Percentiles rank a stretch among this genome's conserved stretches.
Conservation (phyloP, 2,329 filamentous ascomycete species). For the Pseudogymnoascus sp. region DNA sequence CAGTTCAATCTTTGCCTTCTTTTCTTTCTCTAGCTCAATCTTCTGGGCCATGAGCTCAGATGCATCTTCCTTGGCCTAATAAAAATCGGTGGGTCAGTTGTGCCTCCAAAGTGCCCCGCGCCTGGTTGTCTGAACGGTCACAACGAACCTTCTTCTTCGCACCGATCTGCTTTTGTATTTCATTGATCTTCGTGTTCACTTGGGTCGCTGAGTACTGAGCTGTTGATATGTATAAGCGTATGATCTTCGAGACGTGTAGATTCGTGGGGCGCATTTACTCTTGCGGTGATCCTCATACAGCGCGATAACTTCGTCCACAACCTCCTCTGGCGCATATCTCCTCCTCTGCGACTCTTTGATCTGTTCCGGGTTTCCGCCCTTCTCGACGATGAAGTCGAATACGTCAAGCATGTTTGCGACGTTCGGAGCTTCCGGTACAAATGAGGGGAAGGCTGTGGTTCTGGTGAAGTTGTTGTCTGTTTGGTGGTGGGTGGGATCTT, state of each 20-base stretch:
- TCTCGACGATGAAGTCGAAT: conserved; percentile 73
- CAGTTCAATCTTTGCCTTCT: conserved; percentile 69
- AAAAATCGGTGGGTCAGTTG: conserved; percentile 8
- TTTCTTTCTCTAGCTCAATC: conserved; percentile 68
- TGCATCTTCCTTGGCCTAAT: conserved; percentile 76
- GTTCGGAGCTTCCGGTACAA: conserved; percentile 7
- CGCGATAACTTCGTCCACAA: conserved; percentile 84
- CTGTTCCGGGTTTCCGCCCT: conserved; percentile 83
- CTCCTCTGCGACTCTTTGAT: conserved; percentile 87
- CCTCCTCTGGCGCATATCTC: conserved; percentile 71
- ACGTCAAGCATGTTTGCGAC: conserved; percentile 62
- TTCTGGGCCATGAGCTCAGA: conserved; percentile 75
- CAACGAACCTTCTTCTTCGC: conserved; percentile 74
- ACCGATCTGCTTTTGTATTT: conserved; percentile 82
- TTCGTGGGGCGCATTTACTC: conserved; percentile 43
- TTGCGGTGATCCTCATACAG: conserved; percentile 80
- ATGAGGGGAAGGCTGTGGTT: neutral
- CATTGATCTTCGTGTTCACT: conserved; percentile 79
- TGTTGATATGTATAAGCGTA: conserved; percentile 28
- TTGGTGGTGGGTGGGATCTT: conserved; percentile 8
- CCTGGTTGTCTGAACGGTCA: neutral
- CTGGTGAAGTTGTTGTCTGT: neutral
- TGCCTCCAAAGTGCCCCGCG: neutral
- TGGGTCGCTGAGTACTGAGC: conserved; percentile 74
- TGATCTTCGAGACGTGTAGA: conserved; percentile 1